These are phyloP conservation scores for Penicillium sp. DNA, from an alignment of 2,329 filamentous ascomycete species.

Conservation along the genomic window DNA sequence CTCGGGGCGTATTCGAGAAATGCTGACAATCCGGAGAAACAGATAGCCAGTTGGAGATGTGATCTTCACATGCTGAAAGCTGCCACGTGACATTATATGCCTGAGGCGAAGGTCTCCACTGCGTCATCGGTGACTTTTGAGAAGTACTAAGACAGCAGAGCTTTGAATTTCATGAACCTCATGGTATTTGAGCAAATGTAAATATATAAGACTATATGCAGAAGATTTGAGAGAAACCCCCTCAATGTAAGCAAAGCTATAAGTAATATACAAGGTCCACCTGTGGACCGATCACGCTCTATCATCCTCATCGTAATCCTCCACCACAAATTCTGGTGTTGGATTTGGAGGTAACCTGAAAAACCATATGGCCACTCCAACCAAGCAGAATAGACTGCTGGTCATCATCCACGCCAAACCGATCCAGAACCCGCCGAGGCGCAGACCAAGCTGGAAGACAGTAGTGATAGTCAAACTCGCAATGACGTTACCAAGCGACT, in stretches of 20 bases:
- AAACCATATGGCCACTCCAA: slow-evolving; percentile 30
- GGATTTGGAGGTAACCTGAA: slow-evolving; percentile 25
- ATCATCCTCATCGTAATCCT: slow-evolving; percentile 20
- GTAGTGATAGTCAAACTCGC: slow-evolving; percentile 50
- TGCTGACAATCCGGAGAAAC: neutral
- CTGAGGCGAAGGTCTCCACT: neutral
- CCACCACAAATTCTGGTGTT: slow-evolving; percentile 20
- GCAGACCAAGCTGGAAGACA: slow-evolving; percentile 50
- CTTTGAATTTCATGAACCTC: too few species aligned
- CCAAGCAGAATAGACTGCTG: slow-evolving; percentile 34
- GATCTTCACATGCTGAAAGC: slow-evolving; percentile 8
- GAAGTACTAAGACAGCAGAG: too few species aligned
- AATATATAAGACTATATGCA: neutral
- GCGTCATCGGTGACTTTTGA: neutral
- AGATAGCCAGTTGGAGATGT: slow-evolving; percentile 1
- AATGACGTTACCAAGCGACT: slow-evolving; percentile 50
- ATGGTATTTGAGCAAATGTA: neutral
- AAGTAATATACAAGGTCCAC: slow-evolving; percentile 12
- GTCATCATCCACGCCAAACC: slow-evolving; percentile 51
- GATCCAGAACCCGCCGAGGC: slow-evolving; percentile 49
- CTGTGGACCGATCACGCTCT: slow-evolving; percentile 2
- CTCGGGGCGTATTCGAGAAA: neutral
- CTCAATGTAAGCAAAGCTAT: neutral
- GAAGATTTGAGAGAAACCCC: neutral
- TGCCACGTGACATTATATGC: slow-evolving; percentile 2